Percentiles rank a stretch among this genome's conserved stretches.
These are phyloP conservation scores for Xylaria sp. DNA, from an alignment of 2,329 filamentous ascomycete species.

Conservation along the genomic window DNA sequence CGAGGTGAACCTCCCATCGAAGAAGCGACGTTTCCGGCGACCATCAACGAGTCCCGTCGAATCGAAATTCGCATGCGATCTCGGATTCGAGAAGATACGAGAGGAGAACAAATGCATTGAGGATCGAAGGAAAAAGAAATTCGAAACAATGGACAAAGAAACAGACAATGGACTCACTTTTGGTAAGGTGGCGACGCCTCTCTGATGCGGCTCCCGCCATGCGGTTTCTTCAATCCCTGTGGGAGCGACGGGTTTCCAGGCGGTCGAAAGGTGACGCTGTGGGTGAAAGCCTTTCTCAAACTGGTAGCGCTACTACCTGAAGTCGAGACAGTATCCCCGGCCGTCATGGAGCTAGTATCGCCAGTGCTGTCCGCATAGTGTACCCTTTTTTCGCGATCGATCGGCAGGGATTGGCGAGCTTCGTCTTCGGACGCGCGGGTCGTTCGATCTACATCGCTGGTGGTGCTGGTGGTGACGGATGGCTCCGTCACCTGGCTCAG, in stretches of 20 bases:
- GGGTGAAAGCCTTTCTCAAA: constrained; percentile 43
- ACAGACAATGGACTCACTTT: constrained; percentile 38
- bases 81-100: not conserved
- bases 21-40: not conserved
- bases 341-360: constrained; percentile 32
- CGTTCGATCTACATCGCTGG: constrained; percentile 12
- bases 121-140: not conserved
- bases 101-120: constrained; percentile 1
- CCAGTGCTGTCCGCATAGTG: constrained; percentile 30
- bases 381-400: constrained; percentile 18
- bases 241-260: constrained; percentile 42
- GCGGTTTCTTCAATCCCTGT: constrained; percentile 44
- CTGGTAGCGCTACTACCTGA: constrained; percentile 31
- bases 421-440: constrained; percentile 11
- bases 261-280: constrained; percentile 45
- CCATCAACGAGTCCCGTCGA: not conserved
- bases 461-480: not conserved
- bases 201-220: constrained; percentile 39
- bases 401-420: constrained; percentile 10
- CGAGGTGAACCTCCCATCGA: too few species aligned
- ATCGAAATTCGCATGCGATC: not conserved
- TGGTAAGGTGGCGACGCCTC: constrained; percentile 45
- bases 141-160: constrained; percentile 1
- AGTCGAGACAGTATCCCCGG: constrained; percentile 35
- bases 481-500: constrained; percentile 25